A percentile compares a stretch with the other conserved stretches of the same genome.
These are phyloP conservation scores for Penicillium brevicompactum DNA, from an alignment of 2,329 filamentous ascomycete species.

Conservation along the genomic window DNA sequence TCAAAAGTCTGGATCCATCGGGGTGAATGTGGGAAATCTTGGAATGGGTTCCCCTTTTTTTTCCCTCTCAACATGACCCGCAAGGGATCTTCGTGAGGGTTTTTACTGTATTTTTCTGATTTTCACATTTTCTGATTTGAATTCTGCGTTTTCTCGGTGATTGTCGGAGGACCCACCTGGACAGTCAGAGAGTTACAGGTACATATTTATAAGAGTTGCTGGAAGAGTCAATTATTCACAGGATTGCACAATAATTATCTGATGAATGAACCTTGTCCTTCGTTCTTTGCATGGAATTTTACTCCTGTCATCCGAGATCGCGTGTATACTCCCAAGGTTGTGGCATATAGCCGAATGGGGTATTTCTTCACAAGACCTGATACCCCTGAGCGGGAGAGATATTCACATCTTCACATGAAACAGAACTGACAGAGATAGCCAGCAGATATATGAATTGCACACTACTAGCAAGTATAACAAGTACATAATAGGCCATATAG, in stretches of 20 bases:
- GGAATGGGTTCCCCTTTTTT: not conserved
- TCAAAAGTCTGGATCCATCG: slow-evolving; percentile 5
- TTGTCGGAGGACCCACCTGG: slow-evolving; percentile 2
- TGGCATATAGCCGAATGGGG: not conserved
- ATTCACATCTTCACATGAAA: too few relatives aligned
- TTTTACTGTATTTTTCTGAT: not conserved
- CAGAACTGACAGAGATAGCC: too few relatives aligned
- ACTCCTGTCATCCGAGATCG: too few relatives aligned
- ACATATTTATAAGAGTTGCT: too few relatives aligned
- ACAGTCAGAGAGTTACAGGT: not conserved
- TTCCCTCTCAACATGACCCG: not conserved
- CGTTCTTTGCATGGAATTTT: too few relatives aligned
- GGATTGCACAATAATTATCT: too few relatives aligned
- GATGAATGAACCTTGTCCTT: not conserved
- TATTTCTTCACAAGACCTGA: not conserved
- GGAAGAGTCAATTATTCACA: too few relatives aligned
- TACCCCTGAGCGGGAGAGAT: not conserved
- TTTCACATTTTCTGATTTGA: not conserved
- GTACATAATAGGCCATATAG: too few relatives aligned
- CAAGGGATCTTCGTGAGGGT: slow-evolving; percentile 5
- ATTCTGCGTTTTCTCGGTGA: not conserved
- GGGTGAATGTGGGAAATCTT: slow-evolving; percentile 10
- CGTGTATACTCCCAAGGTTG: not conserved
- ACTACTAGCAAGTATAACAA: too few relatives aligned
- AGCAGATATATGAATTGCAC: too few relatives aligned